These are phyloP conservation scores for Psidium friedrichsthalianum DNA, from an alignment of 345 rosid species.

Conservation along the genomic window DNA sequence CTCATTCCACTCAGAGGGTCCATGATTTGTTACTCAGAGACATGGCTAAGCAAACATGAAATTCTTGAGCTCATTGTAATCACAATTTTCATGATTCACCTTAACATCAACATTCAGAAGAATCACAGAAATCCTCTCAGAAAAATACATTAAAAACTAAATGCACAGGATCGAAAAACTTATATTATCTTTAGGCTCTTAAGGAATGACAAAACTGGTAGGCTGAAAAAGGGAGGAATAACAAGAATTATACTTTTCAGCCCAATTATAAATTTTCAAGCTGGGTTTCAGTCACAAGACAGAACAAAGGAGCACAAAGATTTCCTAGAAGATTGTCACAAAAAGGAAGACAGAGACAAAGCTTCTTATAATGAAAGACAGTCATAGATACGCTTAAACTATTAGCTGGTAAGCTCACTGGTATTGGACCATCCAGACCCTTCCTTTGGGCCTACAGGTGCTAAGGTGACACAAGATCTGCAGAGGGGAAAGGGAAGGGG, in stretches of 20 bases:
- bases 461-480: background rate
- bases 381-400: background rate
- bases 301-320: background rate
- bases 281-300: background rate
- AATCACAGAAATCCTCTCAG: background rate
- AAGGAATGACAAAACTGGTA: background rate
- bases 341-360: background rate
- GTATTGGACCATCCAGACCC: background rate
- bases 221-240: background rate
- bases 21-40: background rate
- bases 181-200: background rate
- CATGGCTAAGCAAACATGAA: background rate
- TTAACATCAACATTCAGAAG: background rate
- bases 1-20: background rate
- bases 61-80: background rate
- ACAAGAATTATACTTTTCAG: background rate
- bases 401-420: background rate
- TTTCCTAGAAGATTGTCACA: background rate
- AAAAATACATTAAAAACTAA: background rate
- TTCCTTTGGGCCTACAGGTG: background rate
- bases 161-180: background rate
- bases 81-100: background rate
- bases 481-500: background rate
- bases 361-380: background rate
- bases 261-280: background rate